Evolutionary conservation across 2,329 filamentous ascomycete species (phyloP).

Genomic region (Dothiorella sarmentorum): DNA sequence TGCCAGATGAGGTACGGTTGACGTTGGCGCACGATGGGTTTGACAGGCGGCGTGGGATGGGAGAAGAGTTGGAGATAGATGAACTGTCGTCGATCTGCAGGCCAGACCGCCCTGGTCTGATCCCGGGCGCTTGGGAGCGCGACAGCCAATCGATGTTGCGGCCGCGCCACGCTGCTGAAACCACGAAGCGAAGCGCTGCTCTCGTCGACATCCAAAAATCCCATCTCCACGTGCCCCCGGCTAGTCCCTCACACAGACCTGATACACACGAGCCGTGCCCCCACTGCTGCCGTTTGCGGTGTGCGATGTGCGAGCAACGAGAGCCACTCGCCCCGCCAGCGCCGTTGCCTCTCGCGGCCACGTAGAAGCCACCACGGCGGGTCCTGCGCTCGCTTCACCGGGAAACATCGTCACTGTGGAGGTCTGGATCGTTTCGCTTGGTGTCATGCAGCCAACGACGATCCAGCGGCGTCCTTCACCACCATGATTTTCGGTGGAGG

Average conservation of each 20-base stretch:
- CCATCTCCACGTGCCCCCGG: neutral
- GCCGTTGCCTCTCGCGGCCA: neutral
- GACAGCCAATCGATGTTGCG: constrained; percentile 1
- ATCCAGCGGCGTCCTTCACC: constrained; percentile 6
- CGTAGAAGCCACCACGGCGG: neutral
- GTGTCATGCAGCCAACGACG: constrained; percentile 7
- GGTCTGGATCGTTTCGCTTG: neutral
- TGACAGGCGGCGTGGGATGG: neutral
- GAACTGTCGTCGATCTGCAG: neutral
- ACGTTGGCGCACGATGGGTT: constrained; percentile 3
- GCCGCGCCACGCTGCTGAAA: constrained; percentile 3
- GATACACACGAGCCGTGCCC: neutral
- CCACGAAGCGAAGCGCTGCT: constrained; percentile 16
- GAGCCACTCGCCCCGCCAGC: constrained; percentile 8
- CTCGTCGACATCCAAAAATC: constrained; percentile 2
- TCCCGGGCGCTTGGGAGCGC: neutral
- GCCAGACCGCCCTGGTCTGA: neutral
- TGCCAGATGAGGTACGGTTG: neutral
- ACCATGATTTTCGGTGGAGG: neutral
- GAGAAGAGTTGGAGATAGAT: constrained; percentile 10
- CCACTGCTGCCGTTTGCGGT: constrained; percentile 4
- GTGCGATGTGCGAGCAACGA: neutral
- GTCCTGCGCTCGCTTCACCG: neutral
- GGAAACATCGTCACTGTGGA: neutral
- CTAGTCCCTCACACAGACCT: neutral